Percentiles rank a stretch among this genome's conserved stretches.
Evolutionary conservation across 345 rosid genomes (phyloP).

Genomic region (Brassica carinata): DNA sequence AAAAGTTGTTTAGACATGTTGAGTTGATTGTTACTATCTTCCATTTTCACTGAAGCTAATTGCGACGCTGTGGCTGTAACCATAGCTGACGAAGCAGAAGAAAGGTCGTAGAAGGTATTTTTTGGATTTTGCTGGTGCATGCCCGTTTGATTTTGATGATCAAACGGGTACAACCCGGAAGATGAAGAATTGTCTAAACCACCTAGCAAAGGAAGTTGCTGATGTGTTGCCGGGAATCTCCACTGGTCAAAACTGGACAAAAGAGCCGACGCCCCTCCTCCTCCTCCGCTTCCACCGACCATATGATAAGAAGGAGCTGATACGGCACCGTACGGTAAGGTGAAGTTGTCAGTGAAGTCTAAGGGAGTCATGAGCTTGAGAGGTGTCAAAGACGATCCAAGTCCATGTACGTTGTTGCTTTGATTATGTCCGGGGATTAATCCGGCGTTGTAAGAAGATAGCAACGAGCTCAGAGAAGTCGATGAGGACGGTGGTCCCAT

Average conservation of each 20-base stretch:
- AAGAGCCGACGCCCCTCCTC: constrained; percentile 32
- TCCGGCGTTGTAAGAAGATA: constrained; percentile 45
- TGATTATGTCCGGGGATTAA: constrained; percentile 41
- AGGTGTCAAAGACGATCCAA: constrained; percentile 43
- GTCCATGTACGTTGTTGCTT: constrained; percentile 38
- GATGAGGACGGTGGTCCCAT: constrained; percentile 42
- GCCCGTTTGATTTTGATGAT: constrained; percentile 29
- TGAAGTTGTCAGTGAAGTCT: constrained; percentile 42
- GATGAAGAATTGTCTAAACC: constrained; percentile 32
- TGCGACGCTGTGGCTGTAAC: constrained; percentile 33
- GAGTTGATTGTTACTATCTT: constrained; percentile 41
- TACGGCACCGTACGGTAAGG: constrained; percentile 40
- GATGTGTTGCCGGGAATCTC: constrained; percentile 25
- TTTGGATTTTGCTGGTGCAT: constrained; percentile 17
- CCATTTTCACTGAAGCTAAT: constrained; percentile 43
- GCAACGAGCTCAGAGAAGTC: constrained; percentile 38
- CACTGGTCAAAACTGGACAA: constrained; percentile 41
- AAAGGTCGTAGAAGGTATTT: constrained; percentile 36
- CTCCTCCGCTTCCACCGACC: constrained; percentile 34
- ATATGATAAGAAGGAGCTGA: constrained; percentile 37
- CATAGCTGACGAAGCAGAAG: constrained; percentile 39
- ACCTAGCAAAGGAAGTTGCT: constrained; percentile 37
- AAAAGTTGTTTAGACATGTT: constrained; percentile 39
- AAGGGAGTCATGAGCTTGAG: constrained; percentile 42
- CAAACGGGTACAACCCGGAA: constrained; percentile 33